phyloP scores from a whole-genome alignment of 108 stramenopile genomes.

The Cyclotella sp. region DNA sequence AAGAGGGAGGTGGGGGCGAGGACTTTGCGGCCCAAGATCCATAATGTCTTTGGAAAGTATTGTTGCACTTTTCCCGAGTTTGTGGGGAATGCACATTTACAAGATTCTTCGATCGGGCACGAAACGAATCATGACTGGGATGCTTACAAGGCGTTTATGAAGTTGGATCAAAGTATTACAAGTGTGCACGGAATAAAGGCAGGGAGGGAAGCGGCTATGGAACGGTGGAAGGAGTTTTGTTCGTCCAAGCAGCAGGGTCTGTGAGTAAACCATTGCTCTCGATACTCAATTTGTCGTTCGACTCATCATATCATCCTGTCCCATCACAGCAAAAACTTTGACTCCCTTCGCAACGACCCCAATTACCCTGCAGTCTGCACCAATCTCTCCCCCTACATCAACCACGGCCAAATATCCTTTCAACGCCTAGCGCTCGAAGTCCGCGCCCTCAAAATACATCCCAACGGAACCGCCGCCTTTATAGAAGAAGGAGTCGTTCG shows the following conservation, averaged over 20 bases:
- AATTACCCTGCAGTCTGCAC: conserved; percentile 73
- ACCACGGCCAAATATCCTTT: conserved; percentile 89
- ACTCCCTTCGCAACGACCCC: conserved; percentile 92
- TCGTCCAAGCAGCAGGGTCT: conserved; percentile 56
- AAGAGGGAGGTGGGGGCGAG: conserved; percentile 97
- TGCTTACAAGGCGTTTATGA: conserved; percentile 53
- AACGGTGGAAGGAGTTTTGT: conserved; percentile 79
- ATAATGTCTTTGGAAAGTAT: conserved; percentile 75
- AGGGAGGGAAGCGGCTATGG: conserved; percentile 76
- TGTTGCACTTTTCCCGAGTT: conserved; percentile 81
- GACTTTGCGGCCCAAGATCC: conserved; percentile 95
- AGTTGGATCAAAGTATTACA: conserved; percentile 68
- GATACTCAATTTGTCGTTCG: background rate
- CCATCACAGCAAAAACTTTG: conserved; percentile 66
- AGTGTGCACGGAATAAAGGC: conserved; percentile 67
- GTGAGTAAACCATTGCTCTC: conserved; percentile 21
- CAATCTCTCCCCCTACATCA: conserved; percentile 90
- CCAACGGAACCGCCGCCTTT: conserved; percentile 83
- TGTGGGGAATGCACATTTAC: conserved; percentile 57
- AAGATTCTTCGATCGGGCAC: conserved; percentile 25
- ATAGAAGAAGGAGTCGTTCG: conserved; percentile 97
- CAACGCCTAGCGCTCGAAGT: conserved; percentile 83
- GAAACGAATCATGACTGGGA: conserved; percentile 55
- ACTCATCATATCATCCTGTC: conserved; percentile 21
- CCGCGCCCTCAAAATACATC: conserved; percentile 71